Evolutionary conservation across 164 flowering plant species (phyloP).

Genomic region (Pachysandra terminalis): DNA sequence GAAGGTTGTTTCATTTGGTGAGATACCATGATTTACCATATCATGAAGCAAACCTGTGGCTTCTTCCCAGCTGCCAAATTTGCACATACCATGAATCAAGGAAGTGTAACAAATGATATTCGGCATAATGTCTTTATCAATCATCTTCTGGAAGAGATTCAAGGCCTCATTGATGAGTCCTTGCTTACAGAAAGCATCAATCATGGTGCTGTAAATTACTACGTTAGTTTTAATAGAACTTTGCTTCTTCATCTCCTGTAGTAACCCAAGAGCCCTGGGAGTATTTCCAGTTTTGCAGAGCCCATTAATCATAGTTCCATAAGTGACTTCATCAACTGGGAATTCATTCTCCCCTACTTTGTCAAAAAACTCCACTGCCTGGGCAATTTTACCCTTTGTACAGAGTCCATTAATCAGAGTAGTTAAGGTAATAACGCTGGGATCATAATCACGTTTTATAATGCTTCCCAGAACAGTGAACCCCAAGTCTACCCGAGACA

Average conservation of each 20-base stretch:
- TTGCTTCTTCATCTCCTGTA: background rate
- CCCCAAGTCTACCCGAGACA: slow-evolving; percentile 5
- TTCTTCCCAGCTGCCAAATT: too few species aligned
- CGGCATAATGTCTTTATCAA: background rate
- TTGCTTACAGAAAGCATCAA: background rate
- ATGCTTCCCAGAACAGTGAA: slow-evolving; percentile 20
- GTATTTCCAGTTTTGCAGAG: background rate
- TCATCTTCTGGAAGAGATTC: background rate
- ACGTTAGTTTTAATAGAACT: background rate
- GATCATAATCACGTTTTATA: background rate
- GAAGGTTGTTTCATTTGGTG: too few species aligned
- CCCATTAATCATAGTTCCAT: background rate
- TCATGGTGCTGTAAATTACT: too few species aligned
- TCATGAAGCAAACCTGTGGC: too few species aligned
- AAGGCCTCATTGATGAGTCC: background rate
- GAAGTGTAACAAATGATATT: background rate
- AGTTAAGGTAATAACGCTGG: slow-evolving; percentile 1
- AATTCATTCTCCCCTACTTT: background rate
- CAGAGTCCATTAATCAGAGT: slow-evolving; percentile 16
- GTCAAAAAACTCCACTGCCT: background rate
- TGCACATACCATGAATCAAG: background rate
- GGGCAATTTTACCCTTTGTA: background rate
- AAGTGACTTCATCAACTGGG: background rate
- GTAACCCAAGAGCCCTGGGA: background rate
- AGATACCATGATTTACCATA: too few species aligned